phyloP scores from a whole-genome alignment of 208 protist species.

The Acanthamoeba triangularis region DNA sequence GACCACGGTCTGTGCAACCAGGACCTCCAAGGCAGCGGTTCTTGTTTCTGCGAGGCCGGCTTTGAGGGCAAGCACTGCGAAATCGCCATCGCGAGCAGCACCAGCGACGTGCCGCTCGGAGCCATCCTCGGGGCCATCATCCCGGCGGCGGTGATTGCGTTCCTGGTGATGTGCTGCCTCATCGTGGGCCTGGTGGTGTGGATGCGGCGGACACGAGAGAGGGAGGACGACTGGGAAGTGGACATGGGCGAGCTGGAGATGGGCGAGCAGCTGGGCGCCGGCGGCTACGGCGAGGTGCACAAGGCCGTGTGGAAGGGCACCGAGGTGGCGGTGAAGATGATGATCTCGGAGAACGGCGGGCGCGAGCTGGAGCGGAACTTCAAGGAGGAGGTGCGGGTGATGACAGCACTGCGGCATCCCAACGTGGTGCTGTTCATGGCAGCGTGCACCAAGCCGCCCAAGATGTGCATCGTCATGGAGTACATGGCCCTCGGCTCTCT shows the following conservation, averaged over 20 bases:
- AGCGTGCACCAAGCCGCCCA: slow-evolving; percentile 60
- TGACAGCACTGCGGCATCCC: slow-evolving; percentile 83
- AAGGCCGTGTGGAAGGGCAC: slow-evolving; percentile 62
- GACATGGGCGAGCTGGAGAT: slow-evolving; percentile 58
- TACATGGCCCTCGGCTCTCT: slow-evolving; percentile 28
- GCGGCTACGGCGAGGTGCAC: slow-evolving; percentile 61
- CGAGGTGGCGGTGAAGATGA: slow-evolving; percentile 77
- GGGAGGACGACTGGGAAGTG: slow-evolving; percentile 58
- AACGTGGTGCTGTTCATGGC: slow-evolving; percentile 87
- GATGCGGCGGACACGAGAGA: neutral
- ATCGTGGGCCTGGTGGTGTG: neutral
- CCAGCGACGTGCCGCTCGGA: neutral
- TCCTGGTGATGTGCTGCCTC: neutral
- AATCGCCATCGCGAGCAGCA: neutral
- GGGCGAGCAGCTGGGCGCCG: slow-evolving; percentile 30
- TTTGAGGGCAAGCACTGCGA: slow-evolving; percentile 13
- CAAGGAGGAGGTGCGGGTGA: slow-evolving; percentile 85
- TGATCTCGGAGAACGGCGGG: neutral
- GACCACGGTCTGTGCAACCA: slow-evolving; percentile 13
- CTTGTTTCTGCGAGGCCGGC: neutral
- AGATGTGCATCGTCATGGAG: slow-evolving; percentile 73
- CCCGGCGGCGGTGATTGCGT: neutral
- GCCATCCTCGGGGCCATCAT: slow-evolving; percentile 12
- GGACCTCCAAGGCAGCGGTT: neutral
- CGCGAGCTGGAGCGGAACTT: slow-evolving; percentile 80